Evolutionary conservation across 345 rosid genomes (phyloP), one percentile per base, ranked within the genome.

Genomic region (Mercurialis annua): DNA sequence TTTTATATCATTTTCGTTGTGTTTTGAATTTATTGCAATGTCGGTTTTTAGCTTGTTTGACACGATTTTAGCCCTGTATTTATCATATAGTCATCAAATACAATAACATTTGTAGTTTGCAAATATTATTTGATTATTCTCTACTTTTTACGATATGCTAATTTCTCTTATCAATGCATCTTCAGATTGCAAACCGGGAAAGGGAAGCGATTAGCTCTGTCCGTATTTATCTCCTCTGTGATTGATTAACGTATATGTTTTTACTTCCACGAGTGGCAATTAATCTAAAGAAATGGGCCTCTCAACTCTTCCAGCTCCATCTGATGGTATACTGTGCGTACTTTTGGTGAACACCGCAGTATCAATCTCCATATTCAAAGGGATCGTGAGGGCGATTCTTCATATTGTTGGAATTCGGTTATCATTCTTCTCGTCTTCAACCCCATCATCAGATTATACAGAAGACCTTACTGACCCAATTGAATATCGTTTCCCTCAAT

Each of bases 271-370:
- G 15, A 16, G 20, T 4, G 26, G 3, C 65, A 54, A 21, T 59
- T 23, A 10, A 21, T 29, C 51, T 44, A 11, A 61, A 44, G 7
- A 57, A 30, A 92, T 92, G 98, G 98, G 97, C 75, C 78, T 92
- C 48, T 84, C 95, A 24, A 86, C 89, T 55, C 94, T 90, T 47
- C 98, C 98, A 31, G 76, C 92, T 62, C 95, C 98, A 68, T 92
- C 98, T 50, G 98, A 90, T 80, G 95, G 96, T 81, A 81, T 92
- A 67, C 64, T 92, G 20, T 85, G 95, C 50, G 77, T 90, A 36
- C 67, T 92, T 70, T 65, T 90, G 77, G 94, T 90, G 9, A 90
- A 90, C 85, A 90, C 98, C 5, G 96, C 95, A n/a, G 64, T 85
- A 54, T 87, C 98, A 6, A 81, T 90, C 69, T 90, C 94, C 46